phyloP scores from a whole-genome alignment of 306 rosid species.

The Arachis stenosperma region DNA sequence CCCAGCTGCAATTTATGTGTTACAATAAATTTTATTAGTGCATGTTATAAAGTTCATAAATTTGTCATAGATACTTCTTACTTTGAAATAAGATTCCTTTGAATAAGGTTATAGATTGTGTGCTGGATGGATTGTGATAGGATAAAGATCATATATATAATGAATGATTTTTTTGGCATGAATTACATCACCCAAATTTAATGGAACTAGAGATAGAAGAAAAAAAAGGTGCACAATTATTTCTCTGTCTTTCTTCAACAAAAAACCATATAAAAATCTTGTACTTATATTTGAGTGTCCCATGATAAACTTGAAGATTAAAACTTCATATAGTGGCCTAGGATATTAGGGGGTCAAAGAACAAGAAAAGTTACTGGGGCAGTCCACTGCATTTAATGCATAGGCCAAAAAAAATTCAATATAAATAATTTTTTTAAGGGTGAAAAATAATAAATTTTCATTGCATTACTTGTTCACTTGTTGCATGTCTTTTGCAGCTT shows the following conservation, averaged over 20 bases:
- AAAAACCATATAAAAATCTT: conserved; percentile 7
- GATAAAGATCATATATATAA: neutral
- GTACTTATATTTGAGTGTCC: conserved; percentile 38
- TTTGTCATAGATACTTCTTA: neutral
- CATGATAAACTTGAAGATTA: conserved; percentile 38
- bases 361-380: conserved; percentile 24
- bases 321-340: conserved; percentile 33
- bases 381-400: conserved; percentile 37
- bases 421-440: no score
- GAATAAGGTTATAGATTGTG: conserved; percentile 17
- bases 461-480: neutral
- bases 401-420: conserved; percentile 4
- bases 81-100: neutral
- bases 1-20: neutral
- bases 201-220: conserved; percentile 16
- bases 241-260: conserved; percentile 28
- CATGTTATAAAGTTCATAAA: neutral
- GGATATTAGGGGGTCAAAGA: conserved; percentile 42
- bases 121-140: conserved; percentile 41
- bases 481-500: conserved; percentile 26
- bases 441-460: no score
- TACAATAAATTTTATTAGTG: no score
- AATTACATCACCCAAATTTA: conserved; percentile 30
- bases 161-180: conserved; percentile 19
- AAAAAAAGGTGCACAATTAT: neutral